Evolutionary conservation across 192 early-diverging fungal species (phyloP).

Genomic region (Entomortierella lignicola): DNA sequence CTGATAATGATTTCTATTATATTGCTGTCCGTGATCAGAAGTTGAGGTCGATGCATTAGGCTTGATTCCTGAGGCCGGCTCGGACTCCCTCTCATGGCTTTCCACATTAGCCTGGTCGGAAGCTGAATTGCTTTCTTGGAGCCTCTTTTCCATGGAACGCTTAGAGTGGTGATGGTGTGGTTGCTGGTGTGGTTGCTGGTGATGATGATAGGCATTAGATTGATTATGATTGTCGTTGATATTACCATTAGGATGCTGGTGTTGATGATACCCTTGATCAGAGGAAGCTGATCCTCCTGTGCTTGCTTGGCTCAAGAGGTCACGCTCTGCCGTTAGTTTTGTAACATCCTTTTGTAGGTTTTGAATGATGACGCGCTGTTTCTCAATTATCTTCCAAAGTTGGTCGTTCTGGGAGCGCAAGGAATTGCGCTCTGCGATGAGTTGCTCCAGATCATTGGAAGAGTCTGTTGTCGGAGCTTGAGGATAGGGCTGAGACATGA

Average conservation of each 20-base stretch:
- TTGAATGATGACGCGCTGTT: conserved; percentile 87
- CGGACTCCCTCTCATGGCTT: conserved; percentile 16
- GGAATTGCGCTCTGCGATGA: conserved; percentile 72
- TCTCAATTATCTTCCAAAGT: conserved; percentile 93
- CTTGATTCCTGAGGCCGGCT: conserved; percentile 45
- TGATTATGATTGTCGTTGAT: too few relatives aligned
- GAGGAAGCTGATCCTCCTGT: background rate
- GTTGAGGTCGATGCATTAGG: conserved; percentile 31
- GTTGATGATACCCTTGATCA: background rate
- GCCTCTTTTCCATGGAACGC: conserved; percentile 22
- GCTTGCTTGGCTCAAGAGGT: conserved; percentile 25
- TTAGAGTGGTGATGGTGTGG: conserved; percentile 20
- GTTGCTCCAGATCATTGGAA: conserved; percentile 28
- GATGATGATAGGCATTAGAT: background rate
- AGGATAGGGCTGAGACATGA: conserved; percentile 33
- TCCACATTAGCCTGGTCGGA: background rate
- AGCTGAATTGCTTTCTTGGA: conserved; percentile 7
- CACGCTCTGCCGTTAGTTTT: conserved; percentile 47
- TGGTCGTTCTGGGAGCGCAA: conserved; percentile 85
- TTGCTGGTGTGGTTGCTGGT: conserved; percentile 6
- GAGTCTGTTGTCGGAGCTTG: conserved; percentile 12
- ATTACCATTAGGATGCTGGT: conserved; percentile 11
- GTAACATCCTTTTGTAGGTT: conserved; percentile 78
- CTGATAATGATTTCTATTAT: conserved; percentile 7
- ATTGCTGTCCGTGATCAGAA: conserved; percentile 24